A percentile compares a stretch with the other conserved stretches of the same genome.
These are phyloP conservation scores for Talaromyces atroroseus DNA, from an alignment of 2,329 filamentous ascomycete genomes.

Conservation along the genomic window DNA sequence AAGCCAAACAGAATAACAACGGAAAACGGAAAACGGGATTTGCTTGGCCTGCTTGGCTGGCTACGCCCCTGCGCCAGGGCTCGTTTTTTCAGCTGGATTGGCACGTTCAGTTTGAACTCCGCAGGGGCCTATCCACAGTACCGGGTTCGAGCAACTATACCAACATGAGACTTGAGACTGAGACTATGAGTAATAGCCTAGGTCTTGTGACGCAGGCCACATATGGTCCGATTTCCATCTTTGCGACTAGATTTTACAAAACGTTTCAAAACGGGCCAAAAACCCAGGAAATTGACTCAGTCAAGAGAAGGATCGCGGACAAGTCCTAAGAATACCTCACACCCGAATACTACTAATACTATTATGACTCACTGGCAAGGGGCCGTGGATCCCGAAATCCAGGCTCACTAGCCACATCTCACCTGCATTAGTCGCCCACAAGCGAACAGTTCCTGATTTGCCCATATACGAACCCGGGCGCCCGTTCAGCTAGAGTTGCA, in stretches of 20 bases:
- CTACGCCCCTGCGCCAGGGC: neutral
- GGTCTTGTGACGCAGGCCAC: neutral
- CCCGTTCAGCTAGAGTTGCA: neutral
- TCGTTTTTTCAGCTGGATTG: slow-evolving; percentile 6
- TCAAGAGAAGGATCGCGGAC: neutral
- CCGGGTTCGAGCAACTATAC: neutral
- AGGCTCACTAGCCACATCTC: slow-evolving; percentile 7
- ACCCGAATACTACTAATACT: neutral
- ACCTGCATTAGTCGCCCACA: slow-evolving; percentile 9
- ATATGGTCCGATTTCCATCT: neutral
- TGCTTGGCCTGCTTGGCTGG: neutral
- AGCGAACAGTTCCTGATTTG: slow-evolving; percentile 4
- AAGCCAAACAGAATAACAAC: neutral
- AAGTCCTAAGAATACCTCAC: neutral
- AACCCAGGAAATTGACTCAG: neutral
- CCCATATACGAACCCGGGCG: neutral
- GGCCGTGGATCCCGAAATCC: slow-evolving; percentile 6
- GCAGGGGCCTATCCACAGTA: slow-evolving; percentile 3
- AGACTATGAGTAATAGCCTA: neutral
- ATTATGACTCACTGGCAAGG: neutral
- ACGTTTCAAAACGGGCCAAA: slow-evolving; percentile 8
- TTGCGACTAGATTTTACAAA: slow-evolving; percentile 7
- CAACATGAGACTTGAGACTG: neutral
- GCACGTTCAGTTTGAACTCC: neutral
- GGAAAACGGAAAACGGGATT: neutral